These are phyloP conservation scores for Alternaria conjuncta DNA, from an alignment of 2,329 filamentous ascomycete species.

Conservation along the genomic window DNA sequence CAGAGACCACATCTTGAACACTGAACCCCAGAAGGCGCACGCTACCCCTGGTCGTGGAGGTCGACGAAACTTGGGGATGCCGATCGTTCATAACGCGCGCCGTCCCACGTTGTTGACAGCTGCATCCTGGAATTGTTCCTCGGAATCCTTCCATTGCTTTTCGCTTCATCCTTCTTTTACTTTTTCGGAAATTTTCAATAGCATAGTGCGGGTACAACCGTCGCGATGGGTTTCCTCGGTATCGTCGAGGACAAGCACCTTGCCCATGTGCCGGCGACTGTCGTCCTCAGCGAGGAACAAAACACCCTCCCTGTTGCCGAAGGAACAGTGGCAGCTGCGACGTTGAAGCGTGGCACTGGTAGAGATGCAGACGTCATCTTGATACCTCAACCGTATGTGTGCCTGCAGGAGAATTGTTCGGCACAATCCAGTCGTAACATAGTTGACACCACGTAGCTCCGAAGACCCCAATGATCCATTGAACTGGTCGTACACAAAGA, in stretches of 20 bases:
- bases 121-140: neutral
- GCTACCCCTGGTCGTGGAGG: conserved; percentile 1
- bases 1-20: conserved; percentile 13
- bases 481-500: conserved; percentile 44
- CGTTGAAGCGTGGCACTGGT: conserved; percentile 42
- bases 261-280: conserved; percentile 43
- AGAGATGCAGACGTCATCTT: conserved; percentile 43
- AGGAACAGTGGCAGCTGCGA: conserved; percentile 21
- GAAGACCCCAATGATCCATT: conserved; percentile 47
- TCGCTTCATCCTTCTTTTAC: neutral
- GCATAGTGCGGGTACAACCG: neutral
- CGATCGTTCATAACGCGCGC: conserved; percentile 15
- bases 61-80: conserved; percentile 1
- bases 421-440: neutral
- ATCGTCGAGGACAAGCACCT: conserved; percentile 43
- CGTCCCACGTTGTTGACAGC: neutral
- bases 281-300: conserved; percentile 38
- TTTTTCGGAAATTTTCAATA: neutral
- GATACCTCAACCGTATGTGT: conserved; percentile 42
- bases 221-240: conserved; percentile 43
- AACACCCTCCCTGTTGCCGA: conserved; percentile 5
- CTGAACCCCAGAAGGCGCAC: conserved; percentile 9
- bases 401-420: conserved; percentile 30
- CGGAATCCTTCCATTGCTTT: neutral
- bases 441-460: conserved; percentile 50